Percentiles rank a stretch among this genome's conserved stretches.
Evolutionary conservation across 805 yeast genomes (phyloP).

Genomic region (Komagataella kurtzmanii): DNA sequence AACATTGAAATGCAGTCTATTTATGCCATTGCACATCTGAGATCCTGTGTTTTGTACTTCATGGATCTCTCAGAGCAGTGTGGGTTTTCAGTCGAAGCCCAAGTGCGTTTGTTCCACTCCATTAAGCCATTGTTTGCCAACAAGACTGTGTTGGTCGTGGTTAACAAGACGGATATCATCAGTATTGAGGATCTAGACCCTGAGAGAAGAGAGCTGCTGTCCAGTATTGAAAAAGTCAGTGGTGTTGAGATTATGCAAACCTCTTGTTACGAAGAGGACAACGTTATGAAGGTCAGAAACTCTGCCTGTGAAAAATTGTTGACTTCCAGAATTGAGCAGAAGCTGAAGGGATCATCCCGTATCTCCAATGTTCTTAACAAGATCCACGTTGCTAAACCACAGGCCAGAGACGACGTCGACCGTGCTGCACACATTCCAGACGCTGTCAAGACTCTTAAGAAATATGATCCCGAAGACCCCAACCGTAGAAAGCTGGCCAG

Average conservation of each 20-base stretch:
- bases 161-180: conserved; percentile 90
- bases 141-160: conserved; percentile 89
- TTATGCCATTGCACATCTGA: conserved; percentile 95
- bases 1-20: conserved; percentile 99
- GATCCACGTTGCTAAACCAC: conserved; percentile 90
- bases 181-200: conserved; percentile 71
- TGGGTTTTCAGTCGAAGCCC: conserved; percentile 95
- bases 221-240: conserved; percentile 47
- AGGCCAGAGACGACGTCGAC: conserved; percentile 71
- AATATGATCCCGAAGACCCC: conserved; percentile 72
- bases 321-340: conserved; percentile 92
- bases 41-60: conserved; percentile 92
- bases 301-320: conserved; percentile 94
- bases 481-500: conserved; percentile 69
- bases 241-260: conserved; percentile 90
- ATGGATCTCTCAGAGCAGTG: conserved; percentile 99
- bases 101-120: conserved; percentile 91
- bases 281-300: conserved; percentile 91
- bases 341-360: conserved; percentile 85
- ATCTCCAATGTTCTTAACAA: conserved; percentile 82
- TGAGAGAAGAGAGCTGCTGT: conserved; percentile 59
- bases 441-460: conserved; percentile 40
- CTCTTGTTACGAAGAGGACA: conserved; percentile 89
- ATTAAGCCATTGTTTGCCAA: conserved; percentile 96
- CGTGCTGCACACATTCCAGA: conserved; percentile 81